phyloP scores from a whole-genome alignment of 2,329 filamentous ascomycete genomes.

The Ambrosiella xylebori region DNA sequence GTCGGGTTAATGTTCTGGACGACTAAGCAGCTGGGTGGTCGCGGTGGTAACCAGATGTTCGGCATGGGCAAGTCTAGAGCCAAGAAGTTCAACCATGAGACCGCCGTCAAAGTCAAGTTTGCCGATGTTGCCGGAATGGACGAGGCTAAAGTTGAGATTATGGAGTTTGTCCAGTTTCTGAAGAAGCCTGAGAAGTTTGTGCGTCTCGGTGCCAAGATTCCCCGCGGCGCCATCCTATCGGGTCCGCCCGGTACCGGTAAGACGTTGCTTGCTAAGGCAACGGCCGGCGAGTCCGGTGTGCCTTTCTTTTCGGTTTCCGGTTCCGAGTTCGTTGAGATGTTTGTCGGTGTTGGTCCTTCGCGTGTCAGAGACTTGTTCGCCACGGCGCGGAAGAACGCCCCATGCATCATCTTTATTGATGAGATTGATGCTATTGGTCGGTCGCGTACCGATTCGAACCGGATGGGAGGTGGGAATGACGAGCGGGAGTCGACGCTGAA shows the following conservation, averaged over 20 bases:
- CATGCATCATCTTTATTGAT: slow-evolving; percentile 98
- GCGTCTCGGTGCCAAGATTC: slow-evolving; percentile 91
- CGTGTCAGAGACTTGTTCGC: slow-evolving; percentile 88
- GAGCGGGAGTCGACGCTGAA: slow-evolving; percentile 94
- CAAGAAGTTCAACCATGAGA: slow-evolving; percentile 95
- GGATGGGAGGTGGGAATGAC: slow-evolving; percentile 70
- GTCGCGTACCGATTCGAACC: slow-evolving; percentile 61
- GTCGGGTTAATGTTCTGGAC: slow-evolving; percentile 70
- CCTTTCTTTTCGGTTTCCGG: slow-evolving; percentile 98
- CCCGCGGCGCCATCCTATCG: slow-evolving; percentile 85
- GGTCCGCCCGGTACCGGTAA: slow-evolving; percentile 98
- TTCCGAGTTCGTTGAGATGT: slow-evolving; percentile 99
- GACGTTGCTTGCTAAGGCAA: slow-evolving; percentile 90
- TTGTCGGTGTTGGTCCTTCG: slow-evolving; percentile 93
- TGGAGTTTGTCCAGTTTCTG: slow-evolving; percentile 97
- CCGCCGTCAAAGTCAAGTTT: slow-evolving; percentile 92
- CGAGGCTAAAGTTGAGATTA: slow-evolving; percentile 94
- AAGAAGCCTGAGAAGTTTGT: slow-evolving; percentile 87
- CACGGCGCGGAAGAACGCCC: slow-evolving; percentile 85
- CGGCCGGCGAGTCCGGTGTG: slow-evolving; percentile 87
- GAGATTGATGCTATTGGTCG: slow-evolving; percentile 97
- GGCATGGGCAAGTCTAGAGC: slow-evolving; percentile 91
- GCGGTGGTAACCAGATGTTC: slow-evolving; percentile 65
- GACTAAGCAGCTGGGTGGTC: slow-evolving; percentile 54
- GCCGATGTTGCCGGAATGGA: slow-evolving; percentile 94